Evolutionary conservation across 2,329 filamentous ascomycete species (phyloP).

Genomic region (Pestalotiopsis sp.): DNA sequence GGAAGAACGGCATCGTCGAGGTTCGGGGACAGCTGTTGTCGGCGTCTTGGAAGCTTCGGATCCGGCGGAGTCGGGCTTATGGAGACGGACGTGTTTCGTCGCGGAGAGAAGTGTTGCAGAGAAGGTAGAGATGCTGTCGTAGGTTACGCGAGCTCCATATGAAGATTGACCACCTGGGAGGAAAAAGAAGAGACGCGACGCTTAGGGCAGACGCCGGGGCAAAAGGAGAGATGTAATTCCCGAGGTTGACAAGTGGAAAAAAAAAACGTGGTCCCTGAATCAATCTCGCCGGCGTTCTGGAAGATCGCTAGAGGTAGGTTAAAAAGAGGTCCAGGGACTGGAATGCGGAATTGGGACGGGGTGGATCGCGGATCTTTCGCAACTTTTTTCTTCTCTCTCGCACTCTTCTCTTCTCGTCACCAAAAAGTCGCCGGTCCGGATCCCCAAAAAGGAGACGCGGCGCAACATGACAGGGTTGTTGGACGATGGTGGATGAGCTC

Average conservation of each 20-base stretch:
- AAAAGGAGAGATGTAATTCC: neutral
- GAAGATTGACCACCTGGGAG: neutral
- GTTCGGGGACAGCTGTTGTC: neutral
- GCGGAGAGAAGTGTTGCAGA: neutral
- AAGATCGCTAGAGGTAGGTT: neutral
- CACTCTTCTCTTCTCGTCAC: neutral
- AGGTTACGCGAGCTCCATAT: neutral
- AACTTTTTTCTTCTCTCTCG: neutral
- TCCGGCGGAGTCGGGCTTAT: neutral
- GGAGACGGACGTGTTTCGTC: neutral
- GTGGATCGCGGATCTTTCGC: constrained; percentile 3
- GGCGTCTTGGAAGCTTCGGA: neutral
- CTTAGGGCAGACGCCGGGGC: neutral
- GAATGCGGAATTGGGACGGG: neutral
- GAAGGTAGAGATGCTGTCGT: neutral
- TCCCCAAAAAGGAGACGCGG: neutral
- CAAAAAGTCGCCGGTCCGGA: neutral
- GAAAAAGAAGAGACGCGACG: neutral
- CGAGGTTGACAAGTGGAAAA: neutral
- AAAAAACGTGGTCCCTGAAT: neutral
- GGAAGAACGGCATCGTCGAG: constrained; percentile 37
- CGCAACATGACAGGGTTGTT: constrained; percentile 2
- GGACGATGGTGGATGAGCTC: neutral
- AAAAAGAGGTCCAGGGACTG: neutral
- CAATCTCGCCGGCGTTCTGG: neutral